A percentile compares a stretch with the other conserved stretches of the same genome.
Evolutionary conservation across 2,329 filamentous ascomycete species (phyloP).

Genomic region (Dactylellina drechsleri): DNA sequence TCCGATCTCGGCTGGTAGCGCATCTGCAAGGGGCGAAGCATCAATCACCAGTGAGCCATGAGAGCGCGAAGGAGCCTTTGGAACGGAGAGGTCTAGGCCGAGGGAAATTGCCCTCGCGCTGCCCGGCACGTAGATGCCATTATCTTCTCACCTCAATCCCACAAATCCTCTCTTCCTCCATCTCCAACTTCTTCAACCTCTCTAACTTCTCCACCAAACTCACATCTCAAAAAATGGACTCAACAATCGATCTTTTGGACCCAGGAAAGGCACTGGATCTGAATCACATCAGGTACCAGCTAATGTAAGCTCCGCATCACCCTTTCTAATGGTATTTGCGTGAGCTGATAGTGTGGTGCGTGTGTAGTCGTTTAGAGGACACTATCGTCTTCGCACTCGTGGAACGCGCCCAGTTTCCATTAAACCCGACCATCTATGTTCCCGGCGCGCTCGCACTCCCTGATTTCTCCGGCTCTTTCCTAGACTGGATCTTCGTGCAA

Average conservation of each 20-base stretch:
- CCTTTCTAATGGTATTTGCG: not conserved
- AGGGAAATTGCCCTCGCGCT: not conserved
- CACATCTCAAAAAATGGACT: slow-evolving; percentile 72
- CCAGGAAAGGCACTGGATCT: slow-evolving; percentile 86
- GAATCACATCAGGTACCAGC: slow-evolving; percentile 88
- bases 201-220: not conserved
- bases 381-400: slow-evolving; percentile 98
- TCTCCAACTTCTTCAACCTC: not conserved
- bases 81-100: not conserved
- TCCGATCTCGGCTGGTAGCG: slow-evolving; percentile 45
- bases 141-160: not conserved
- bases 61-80: not conserved
- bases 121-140: not conserved
- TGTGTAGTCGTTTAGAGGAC: slow-evolving; percentile 87
- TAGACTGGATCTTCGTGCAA: slow-evolving; percentile 92
- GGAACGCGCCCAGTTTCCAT: slow-evolving; percentile 95
- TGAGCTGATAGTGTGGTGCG: not conserved
- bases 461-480: slow-evolving; percentile 74
- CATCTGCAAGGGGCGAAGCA: slow-evolving; percentile 16
- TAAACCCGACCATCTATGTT: slow-evolving; percentile 87
- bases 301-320: slow-evolving; percentile 73
- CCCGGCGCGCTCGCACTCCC: slow-evolving; percentile 84
- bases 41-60: not conserved
- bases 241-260: slow-evolving; percentile 87
- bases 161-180: not conserved